phyloP scores from a whole-genome alignment of 1,139 yeast genomes.

The Suhomyces guaymorum region DNA sequence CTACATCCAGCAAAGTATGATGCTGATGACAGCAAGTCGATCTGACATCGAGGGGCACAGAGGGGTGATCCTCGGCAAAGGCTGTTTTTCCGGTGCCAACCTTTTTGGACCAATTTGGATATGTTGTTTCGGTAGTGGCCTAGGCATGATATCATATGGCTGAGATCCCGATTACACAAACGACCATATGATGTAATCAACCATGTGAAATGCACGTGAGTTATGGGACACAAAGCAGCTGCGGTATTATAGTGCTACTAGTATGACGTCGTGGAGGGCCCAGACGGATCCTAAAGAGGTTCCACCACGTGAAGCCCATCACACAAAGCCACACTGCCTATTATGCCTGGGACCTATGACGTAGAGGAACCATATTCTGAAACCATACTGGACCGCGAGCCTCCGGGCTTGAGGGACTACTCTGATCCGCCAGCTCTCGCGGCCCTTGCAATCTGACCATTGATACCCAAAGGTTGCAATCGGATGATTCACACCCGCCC shows the following conservation, averaged over 20 bases:
- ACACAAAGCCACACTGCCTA: neutral
- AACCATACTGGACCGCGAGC: neutral
- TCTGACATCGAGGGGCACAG: too few species aligned
- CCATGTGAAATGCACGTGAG: conserved; percentile 9
- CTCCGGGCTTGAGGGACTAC: neutral
- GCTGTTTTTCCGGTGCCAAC: neutral
- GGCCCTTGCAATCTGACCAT: neutral
- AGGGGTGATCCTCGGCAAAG: too few species aligned
- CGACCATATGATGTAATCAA: conserved; percentile 11
- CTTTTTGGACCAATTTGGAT: neutral
- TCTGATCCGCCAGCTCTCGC: neutral
- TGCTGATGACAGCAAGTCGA: too few species aligned
- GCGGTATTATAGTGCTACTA: neutral
- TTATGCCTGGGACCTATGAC: neutral
- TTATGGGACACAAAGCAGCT: conserved; percentile 6
- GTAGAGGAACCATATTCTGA: neutral
- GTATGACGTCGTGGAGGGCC: conserved; percentile 11
- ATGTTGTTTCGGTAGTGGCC: neutral
- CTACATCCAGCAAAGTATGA: too few species aligned
- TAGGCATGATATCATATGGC: conserved; percentile 9
- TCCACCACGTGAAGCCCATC: neutral
- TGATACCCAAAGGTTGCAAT: too few species aligned
- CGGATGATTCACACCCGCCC: too few species aligned
- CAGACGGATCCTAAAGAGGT: conserved; percentile 1
- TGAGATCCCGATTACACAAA: conserved; percentile 4